A percentile compares a stretch with the other conserved stretches of the same genome.
Evolutionary conservation across 23 red algal genomes (phyloP).

Genomic region (Rhodosorus marinus): DNA sequence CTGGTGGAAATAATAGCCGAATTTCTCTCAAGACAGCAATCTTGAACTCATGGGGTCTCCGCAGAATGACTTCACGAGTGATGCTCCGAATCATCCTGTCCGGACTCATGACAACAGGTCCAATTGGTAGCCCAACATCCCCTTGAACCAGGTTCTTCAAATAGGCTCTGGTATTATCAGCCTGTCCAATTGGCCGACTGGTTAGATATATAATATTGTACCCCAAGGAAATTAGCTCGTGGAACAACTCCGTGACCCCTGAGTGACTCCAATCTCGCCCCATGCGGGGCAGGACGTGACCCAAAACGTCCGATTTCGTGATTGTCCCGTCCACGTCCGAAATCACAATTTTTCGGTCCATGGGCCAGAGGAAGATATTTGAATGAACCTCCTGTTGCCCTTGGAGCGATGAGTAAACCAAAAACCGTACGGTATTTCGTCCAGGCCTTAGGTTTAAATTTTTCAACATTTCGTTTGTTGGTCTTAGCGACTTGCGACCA

Average conservation of each 20-base stretch:
- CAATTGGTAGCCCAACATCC: constrained; percentile 45
- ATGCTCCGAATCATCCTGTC: constrained; percentile 81
- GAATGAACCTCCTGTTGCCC: constrained; percentile 32
- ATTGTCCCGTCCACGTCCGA: constrained; percentile 98
- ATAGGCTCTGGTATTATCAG: constrained; percentile 53
- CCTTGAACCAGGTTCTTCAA: constrained; percentile 51
- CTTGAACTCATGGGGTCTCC: constrained; percentile 92
- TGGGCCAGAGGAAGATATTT: constrained; percentile 74
- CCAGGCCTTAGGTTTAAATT: constrained; percentile 53
- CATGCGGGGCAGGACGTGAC: constrained; percentile 78
- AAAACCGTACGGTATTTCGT: constrained; percentile 58
- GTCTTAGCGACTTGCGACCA: constrained; percentile 55
- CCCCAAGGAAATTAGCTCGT: constrained; percentile 58
- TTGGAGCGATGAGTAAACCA: constrained; percentile 20
- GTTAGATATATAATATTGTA: constrained; percentile 96
- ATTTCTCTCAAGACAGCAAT: constrained; percentile 75
- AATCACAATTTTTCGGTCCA: constrained; percentile 55
- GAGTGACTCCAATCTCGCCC: constrained; percentile 95
- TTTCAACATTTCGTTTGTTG: constrained; percentile 40
- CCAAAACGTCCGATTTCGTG: constrained; percentile 82
- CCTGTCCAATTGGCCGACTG: constrained; percentile 81
- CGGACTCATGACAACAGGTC: constrained; percentile 81
- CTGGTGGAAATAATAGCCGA: constrained; percentile 45
- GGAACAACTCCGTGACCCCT: constrained; percentile 74
- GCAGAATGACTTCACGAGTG: constrained; percentile 70